Base-by-base conservation (phyloP, 2,329 filamentous ascomycete species). In the Septoria linicola region DNA sequence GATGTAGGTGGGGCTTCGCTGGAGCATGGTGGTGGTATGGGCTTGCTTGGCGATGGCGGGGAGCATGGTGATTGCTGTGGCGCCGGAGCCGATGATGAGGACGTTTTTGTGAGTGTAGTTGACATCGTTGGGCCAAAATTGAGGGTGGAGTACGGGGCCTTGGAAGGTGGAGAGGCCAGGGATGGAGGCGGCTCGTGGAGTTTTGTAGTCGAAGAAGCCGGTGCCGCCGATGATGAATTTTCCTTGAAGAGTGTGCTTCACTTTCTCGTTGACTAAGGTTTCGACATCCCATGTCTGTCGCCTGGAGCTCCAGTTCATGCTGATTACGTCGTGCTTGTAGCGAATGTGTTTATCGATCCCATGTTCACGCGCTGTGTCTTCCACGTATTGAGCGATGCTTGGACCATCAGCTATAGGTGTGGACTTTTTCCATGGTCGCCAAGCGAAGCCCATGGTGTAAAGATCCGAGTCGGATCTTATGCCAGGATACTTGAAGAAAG, bases 51-150 rank as follows among this genome's bases (percentile, higher is more conserved):
- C 82, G 80, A 93, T 68, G 35, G 76, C 79, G 0, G 89, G 89
- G 2, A 93, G 67, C 1, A 95, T 75, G 0, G 88, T 93, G 37
- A 92, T 71, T 3, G 88, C 85, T 0, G 89, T 93, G 2, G 89
- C 88, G 4, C 89, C 89, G 14, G 80, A 85, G 8, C 88, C 88
- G 54, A 93, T 80, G 51, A 92, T 75, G 31, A 88, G 77, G 14
- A 92, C 74, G 39, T 80, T 80, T 68, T 89, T 88, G 65, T 75
- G 74, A 3, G 74, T 69, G 64, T 85, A 85, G 59, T 87, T 78
- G 20, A 87, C 70, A 39, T 82, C 76, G 46, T 84, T 72, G 0
- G 85, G 85, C 87, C 87, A 91, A 69, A 87, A 88, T 61, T 89
- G 85, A 1, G 86, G 85, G 53, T 88, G 85, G 0, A 87, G 72